Conservation (phyloP, 495 filamentous ascomycete species). For the Parmelia sp. region DNA sequence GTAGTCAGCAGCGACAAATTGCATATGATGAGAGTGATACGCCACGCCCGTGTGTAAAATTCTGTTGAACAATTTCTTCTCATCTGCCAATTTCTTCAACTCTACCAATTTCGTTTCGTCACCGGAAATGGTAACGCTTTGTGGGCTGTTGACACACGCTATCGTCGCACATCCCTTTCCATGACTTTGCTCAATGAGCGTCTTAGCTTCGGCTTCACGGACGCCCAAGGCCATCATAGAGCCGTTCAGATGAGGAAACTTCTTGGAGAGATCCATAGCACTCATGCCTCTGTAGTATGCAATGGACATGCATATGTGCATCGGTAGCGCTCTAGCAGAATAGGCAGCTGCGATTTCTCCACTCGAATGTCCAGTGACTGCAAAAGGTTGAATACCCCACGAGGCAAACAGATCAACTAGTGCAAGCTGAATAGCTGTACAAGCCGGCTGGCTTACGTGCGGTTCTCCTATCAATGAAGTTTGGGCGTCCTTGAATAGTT, state of each 20-base stretch:
- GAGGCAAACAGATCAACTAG: too few species aligned
- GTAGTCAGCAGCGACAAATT: constrained; percentile 1
- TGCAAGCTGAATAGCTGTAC: too few species aligned
- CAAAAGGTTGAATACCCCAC: too few species aligned
- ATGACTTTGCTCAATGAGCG: neutral
- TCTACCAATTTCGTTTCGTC: constrained; percentile 23
- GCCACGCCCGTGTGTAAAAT: constrained; percentile 26
- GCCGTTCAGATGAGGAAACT: too few species aligned
- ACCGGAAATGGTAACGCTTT: constrained; percentile 46
- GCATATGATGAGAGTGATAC: constrained; percentile 34
- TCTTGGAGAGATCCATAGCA: neutral
- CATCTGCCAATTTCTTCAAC: neutral
- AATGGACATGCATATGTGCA: too few species aligned
- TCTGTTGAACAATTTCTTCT: constrained; percentile 23
- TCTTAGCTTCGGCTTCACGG: neutral
- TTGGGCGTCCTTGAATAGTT: neutral
- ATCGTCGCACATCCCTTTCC: neutral
- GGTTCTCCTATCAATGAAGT: too few species aligned
- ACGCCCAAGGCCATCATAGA: neutral
- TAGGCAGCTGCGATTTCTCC: too few species aligned
- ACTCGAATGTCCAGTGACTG: too few species aligned
- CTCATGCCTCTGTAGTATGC: neutral
- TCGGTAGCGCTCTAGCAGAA: too few species aligned
- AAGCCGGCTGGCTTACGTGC: too few species aligned
- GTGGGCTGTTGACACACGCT: constrained; percentile 11